Conservation (phyloP, 768 basidiomycete genomes). For the Lentinula lateritia region DNA sequence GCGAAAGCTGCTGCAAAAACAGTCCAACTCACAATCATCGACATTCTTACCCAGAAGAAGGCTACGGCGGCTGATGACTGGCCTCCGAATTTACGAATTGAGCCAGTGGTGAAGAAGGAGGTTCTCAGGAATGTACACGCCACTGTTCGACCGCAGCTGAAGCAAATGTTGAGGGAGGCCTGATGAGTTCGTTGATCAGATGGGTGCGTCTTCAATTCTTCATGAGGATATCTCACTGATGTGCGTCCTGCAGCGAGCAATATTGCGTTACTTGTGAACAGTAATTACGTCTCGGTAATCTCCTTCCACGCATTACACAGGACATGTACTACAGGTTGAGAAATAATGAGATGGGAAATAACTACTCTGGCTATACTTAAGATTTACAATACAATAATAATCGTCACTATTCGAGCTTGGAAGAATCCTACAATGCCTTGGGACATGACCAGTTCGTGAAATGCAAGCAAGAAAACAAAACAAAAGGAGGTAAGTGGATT, state of each 20-base stretch:
- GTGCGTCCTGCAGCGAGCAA: background rate
- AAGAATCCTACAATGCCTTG: background rate
- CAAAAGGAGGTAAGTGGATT: background rate
- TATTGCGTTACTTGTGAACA: no score
- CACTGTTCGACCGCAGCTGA: slow-evolving; percentile 32
- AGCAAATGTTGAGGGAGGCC: slow-evolving; percentile 31
- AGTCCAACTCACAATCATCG: slow-evolving; percentile 28
- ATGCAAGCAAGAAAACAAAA: background rate
- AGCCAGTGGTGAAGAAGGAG: slow-evolving; percentile 34
- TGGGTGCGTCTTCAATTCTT: background rate
- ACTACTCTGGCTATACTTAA: background rate
- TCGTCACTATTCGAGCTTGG: background rate
- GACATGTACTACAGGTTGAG: background rate
- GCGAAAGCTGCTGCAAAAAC: slow-evolving; percentile 10
- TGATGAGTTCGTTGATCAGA: slow-evolving; percentile 8
- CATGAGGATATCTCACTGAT: background rate
- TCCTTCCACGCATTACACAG: no score
- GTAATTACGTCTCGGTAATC: no score
- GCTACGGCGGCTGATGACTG: slow-evolving; percentile 30
- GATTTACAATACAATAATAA: background rate
- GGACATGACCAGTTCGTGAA: background rate
- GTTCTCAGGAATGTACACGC: slow-evolving; percentile 33
- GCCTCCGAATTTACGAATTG: slow-evolving; percentile 47
- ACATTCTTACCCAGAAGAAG: slow-evolving; percentile 35
- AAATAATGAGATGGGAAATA: background rate